Conservation (phyloP, 495 filamentous ascomycete species). For the Choiromyces venosus region DNA sequence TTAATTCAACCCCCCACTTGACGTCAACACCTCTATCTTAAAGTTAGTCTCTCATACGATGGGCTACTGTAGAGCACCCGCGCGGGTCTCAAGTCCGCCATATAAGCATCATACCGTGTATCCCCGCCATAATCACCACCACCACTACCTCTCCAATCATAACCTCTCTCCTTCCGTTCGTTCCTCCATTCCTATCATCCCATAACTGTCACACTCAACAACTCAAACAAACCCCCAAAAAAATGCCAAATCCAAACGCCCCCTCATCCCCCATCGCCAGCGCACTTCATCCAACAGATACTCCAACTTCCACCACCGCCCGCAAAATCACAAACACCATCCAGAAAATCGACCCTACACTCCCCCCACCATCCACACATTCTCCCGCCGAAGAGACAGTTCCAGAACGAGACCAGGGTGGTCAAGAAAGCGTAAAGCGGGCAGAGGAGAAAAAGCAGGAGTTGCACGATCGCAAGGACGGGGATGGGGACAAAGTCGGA, state of each 20-base stretch:
- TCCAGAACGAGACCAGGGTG: slow-evolving; percentile 1
- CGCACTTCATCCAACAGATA: not conserved
- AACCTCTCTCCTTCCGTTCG: not conserved
- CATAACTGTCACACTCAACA: not conserved
- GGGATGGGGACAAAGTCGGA: not conserved
- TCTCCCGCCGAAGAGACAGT: not conserved
- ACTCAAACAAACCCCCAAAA: not conserved
- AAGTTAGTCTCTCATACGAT: not conserved
- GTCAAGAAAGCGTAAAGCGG: slow-evolving; percentile 1
- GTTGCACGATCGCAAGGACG: not conserved
- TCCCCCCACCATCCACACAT: not conserved
- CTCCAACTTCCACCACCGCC: not conserved
- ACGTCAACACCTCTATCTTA: not conserved
- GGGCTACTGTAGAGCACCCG: not conserved
- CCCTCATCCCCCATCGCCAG: not conserved
- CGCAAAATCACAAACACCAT: not conserved
- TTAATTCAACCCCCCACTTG: not conserved
- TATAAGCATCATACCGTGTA: not conserved
- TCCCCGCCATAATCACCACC: not conserved
- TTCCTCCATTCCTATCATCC: not conserved
- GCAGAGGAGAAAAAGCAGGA: not conserved
- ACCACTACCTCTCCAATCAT: not conserved
- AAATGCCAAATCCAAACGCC: not conserved
- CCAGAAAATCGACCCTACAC: not conserved
- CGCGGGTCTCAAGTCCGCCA: not conserved